Evolutionary conservation across 2,329 filamentous ascomycete genomes (phyloP).

Genomic region (Talaromyces sp.): DNA sequence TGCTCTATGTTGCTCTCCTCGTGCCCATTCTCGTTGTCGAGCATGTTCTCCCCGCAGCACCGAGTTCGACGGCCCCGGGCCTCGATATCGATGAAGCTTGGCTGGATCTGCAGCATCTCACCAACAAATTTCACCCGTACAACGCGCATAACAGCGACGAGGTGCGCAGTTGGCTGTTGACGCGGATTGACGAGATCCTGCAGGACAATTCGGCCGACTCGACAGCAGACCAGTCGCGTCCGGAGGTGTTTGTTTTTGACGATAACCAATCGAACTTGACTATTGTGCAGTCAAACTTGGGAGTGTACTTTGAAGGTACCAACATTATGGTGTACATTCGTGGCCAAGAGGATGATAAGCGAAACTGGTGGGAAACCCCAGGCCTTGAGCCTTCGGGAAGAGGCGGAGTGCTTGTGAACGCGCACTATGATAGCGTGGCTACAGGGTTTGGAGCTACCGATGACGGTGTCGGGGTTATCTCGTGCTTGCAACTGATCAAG

Average conservation of each 20-base stretch:
- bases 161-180: slow-evolving; percentile 70
- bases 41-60: slow-evolving; percentile 66
- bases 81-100: slow-evolving; percentile 82
- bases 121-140: slow-evolving; percentile 75
- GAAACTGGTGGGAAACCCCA: slow-evolving; percentile 65
- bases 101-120: slow-evolving; percentile 73
- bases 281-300: slow-evolving; percentile 43
- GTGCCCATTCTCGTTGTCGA: slow-evolving; percentile 69
- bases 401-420: slow-evolving; percentile 85
- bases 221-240: slow-evolving; percentile 19
- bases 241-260: slow-evolving; percentile 62
- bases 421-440: slow-evolving; percentile 90
- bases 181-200: slow-evolving; percentile 66
- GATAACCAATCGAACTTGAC: slow-evolving; percentile 77
- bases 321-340: slow-evolving; percentile 91
- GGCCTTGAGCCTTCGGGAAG: slow-evolving; percentile 50
- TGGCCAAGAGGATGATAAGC: slow-evolving; percentile 67
- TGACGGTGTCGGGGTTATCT: slow-evolving; percentile 85
- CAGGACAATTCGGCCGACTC: slow-evolving; percentile 45
- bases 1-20: slow-evolving; percentile 72
- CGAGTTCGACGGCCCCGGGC: slow-evolving; percentile 54
- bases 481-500: slow-evolving; percentile 75
- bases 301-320: slow-evolving; percentile 82
- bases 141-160: slow-evolving; percentile 80
- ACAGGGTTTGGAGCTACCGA: slow-evolving; percentile 92